Evolutionary conservation across 805 yeast species (phyloP), one percentile per base, ranked within the genome.

Genomic region (Teunomyces barrocoloradensis): DNA sequence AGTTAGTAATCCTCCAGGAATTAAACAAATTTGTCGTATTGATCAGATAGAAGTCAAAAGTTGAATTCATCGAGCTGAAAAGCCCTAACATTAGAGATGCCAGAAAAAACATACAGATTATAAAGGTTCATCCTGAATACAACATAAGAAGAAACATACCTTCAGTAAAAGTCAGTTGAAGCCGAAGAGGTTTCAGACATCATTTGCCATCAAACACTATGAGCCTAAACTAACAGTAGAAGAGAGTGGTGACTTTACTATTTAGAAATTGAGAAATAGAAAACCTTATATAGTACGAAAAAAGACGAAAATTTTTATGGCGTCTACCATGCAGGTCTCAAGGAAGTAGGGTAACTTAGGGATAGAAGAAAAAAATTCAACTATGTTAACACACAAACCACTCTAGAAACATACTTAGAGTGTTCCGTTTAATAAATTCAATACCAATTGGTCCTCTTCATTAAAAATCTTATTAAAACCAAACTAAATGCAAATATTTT

Each of bases 41-140:
- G 54, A 69, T 82, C 87, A 81, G 87, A 80, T 77, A 71, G 60
- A 72, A 70, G 86, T 82, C 86, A 81, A 79, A 60, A 71, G 78
- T 81, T 84, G 82, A 77, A 85, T 78, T 85, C 91, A 85, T 83
- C 77, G 90, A 82, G 78, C 84, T 74, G 77, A 71, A 69, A 73
- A 77, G 82, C 80, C 74, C 90, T 85, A 85, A 84, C 87, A 85
- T 84, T 85, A 85, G 90, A 85, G 91, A 85, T 85, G 91, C 91
- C 91, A 85, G 91, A 85, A 85, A 84, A 82, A 82, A 84, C 78
- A 73, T 70, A 68, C 52, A 48, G 44, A 53, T 47, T 47, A 53
- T 56, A 67, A 61, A 58, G 50, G 56, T 63, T 71, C 77, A 70
- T 71, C 77, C 66, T 63, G 56, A 44, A 42, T 28, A 42, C 44